Percentiles rank a stretch among this genome's conserved stretches.
phyloP scores from a whole-genome alignment of 768 basidiomycete species.

The Lentinula sp. region DNA sequence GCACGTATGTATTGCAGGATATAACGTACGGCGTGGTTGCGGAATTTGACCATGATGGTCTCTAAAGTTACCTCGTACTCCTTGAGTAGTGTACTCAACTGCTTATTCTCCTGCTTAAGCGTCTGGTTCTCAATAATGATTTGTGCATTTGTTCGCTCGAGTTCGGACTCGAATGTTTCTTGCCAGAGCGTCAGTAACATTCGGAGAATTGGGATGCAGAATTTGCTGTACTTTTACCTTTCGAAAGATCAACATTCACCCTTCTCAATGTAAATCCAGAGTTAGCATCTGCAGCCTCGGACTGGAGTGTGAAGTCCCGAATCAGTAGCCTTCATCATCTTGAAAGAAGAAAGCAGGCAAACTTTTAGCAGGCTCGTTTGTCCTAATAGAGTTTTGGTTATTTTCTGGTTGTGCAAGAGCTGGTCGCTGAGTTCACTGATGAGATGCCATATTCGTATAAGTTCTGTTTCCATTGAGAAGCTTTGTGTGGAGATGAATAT shows the following conservation, averaged over 20 bases:
- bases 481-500: background rate
- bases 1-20: background rate
- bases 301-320: constrained; percentile 32
- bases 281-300: constrained; percentile 65
- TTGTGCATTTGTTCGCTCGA: constrained; percentile 86
- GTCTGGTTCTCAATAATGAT: constrained; percentile 92
- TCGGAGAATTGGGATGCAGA: constrained; percentile 16
- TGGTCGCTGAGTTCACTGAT: constrained; percentile 80
- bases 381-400: constrained; percentile 59
- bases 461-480: constrained; percentile 55
- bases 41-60: constrained; percentile 94
- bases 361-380: constrained; percentile 77
- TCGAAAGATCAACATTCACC: constrained; percentile 82
- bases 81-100: constrained; percentile 79
- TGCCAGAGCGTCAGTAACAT: constrained; percentile 33
- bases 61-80: constrained; percentile 96
- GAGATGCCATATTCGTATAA: constrained; percentile 72
- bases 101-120: constrained; percentile 91
- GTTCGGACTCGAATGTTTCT: constrained; percentile 91
- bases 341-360: constrained; percentile 9
- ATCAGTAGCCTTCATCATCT: background rate
- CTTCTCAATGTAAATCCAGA: constrained; percentile 77
- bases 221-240: constrained; percentile 41
- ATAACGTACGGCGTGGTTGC: constrained; percentile 76
- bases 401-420: constrained; percentile 74